These are phyloP conservation scores for Trypanosoma scelopori DNA, from an alignment of 208 protist genomes.

Conservation along the genomic window DNA sequence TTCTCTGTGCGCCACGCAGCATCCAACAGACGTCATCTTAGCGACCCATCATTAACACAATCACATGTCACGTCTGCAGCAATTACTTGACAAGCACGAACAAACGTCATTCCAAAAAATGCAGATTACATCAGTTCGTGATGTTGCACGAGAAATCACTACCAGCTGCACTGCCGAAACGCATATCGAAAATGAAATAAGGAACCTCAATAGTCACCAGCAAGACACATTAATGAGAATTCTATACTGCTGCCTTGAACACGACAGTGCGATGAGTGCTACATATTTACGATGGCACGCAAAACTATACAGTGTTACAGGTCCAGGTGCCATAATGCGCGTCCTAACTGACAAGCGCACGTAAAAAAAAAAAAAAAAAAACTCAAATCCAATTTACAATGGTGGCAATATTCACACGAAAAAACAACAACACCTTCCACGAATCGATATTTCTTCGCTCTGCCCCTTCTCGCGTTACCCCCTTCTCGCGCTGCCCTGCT, in stretches of 20 bases:
- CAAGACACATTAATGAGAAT: conserved; percentile 35
- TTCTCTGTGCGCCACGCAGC: no score
- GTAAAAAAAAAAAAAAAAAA: background rate
- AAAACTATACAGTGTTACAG: conserved; percentile 16
- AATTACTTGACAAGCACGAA: conserved; percentile 13
- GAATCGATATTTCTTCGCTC: background rate
- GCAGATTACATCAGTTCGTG: conserved; percentile 14
- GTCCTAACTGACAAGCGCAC: conserved; percentile 21
- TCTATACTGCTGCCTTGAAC: conserved; percentile 25
- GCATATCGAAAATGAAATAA: conserved; percentile 18
- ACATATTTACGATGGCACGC: conserved; percentile 33
- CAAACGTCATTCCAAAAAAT: conserved; percentile 15
- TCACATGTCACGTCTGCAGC: conserved; percentile 13
- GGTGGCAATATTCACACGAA: no score
- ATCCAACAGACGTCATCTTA: no score
- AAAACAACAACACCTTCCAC: background rate
- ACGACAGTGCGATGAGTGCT: conserved; percentile 21
- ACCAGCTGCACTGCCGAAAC: background rate
- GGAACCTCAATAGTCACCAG: conserved; percentile 5
- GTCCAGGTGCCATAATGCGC: conserved; percentile 24
- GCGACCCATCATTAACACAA: background rate
- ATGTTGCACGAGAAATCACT: conserved; percentile 13
- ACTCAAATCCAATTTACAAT: background rate
- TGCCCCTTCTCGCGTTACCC: background rate
- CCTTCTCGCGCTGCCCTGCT: no score